Base-by-base conservation (phyloP, 169 alveolate genomes). In the Plasmodium malariae region DNA sequence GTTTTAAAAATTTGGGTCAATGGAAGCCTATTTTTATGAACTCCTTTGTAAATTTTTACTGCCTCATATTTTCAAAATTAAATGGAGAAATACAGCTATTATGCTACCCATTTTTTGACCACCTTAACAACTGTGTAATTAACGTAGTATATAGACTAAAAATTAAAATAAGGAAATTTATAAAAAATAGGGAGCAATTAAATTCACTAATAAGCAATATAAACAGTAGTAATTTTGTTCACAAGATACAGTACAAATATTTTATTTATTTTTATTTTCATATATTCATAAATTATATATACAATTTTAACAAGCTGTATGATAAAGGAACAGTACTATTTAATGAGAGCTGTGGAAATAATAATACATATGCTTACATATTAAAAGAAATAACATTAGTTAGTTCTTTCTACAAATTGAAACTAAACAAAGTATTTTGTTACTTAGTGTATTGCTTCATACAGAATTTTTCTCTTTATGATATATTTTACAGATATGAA, bases 11-110 rank as follows among this genome's bases (percentile, higher is more conserved):
- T 48, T 74, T 34, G 21, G 57, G 57, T 19, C 30, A 80, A 34
- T 86, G 71, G 69, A 6, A 57, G 9, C 19, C 11, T n/a, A 69
- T 69, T 12, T 86, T 86, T 60, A 12, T 40, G 30, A 28, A 55
- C n/a, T 48, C 86, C 9, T 86, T 86, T 70, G 54, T 40, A 55
- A 55, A 28, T 86, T 86, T 86, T 59, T 86, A 86, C 40, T 86
- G 87, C 14, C 68, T 43, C 14, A 57, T 86, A 21, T 86, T 69
- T 40, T 69, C 87, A 43, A 86, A 69, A 26, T 14, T 70, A 12
- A 86, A 17, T 57, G 62, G 19, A 30, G 60, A 86, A 17, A 12
- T 73, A 36, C 92, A 86, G 30, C 4, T 57, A 34, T 40, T 36
- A 6, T 86, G 68, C 45, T 86, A 57, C 51, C 92, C 92, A 4